Base-by-base conservation (phyloP, 2,329 filamentous ascomycete species). In the Phialophora macrospora region DNA sequence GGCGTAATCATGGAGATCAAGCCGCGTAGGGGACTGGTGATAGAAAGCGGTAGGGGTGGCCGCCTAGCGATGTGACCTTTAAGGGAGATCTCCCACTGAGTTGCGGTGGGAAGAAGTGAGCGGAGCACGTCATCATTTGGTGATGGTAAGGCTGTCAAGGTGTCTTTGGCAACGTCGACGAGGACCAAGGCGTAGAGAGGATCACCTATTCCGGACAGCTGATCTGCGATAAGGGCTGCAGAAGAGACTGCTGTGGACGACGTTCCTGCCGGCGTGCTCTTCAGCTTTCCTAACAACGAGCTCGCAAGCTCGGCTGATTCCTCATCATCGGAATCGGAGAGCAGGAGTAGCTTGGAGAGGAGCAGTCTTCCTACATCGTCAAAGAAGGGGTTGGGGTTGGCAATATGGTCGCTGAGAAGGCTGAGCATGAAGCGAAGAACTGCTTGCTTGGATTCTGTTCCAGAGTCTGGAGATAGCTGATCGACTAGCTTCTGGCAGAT, bases 1-100 rank as follows among this genome's bases (percentile, higher is more conserved):
- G 70, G 70, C 11, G 79, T 75, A 0, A 90, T 81, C 2, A 97
- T 78, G 69, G 90, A 88, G 5, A 90, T 85, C 0, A 87, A 86
- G 3, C 92, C 92, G 0, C 86, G 87, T 6, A 97, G 80, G 26
- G 83, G 84, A 73, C 88, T 93, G 1, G 89, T 91, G 4, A 97
- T 85, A 0, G 91, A 87, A 2, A 96, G 78, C 0, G 91, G 88
- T 4, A 85, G 81, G 66, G 86, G 85, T 2, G 88, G 84, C 0
- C 79, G 72, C 7, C 52, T 26, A 32, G 30, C 28, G n/a, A 69
- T 77, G 63, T 92, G 83, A 1, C 78, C 79, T 0, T 75, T 73
- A 2, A 97, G 77, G 14, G 90, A 85, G 14, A 81, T 71, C 71
- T 84, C 82, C 93, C 93, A 97, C 9, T 85, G 78, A 1, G 83